Evolutionary conservation across 225 moss, liverwort and hornwort species (phyloP).

Genomic region (Pleurozium schreberi): DNA sequence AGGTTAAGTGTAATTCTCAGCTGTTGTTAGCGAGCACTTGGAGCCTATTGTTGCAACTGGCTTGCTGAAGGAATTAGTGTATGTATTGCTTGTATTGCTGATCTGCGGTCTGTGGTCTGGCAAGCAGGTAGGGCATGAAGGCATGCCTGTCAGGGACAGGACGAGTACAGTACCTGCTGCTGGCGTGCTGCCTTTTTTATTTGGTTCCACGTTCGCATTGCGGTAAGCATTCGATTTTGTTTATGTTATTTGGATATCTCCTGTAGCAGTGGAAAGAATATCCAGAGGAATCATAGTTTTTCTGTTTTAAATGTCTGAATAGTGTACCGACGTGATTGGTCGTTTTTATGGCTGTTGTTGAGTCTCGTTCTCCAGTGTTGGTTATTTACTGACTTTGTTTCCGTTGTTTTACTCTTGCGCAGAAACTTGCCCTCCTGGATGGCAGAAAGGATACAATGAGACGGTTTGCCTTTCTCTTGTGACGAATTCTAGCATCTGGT

Average conservation of each 20-base stretch:
- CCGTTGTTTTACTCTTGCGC: not conserved
- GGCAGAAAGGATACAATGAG: slow-evolving; percentile 70
- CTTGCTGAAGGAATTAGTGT: not conserved
- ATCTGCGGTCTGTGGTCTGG: not conserved
- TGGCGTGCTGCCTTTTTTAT: slow-evolving; percentile 74
- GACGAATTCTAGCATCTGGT: slow-evolving; percentile 54
- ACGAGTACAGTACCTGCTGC: slow-evolving; percentile 91
- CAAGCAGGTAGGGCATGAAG: slow-evolving; percentile 97
- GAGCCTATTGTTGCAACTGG: not conserved
- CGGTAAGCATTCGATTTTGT: slow-evolving; percentile 15
- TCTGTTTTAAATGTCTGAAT: no score
- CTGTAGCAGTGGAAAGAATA: not conserved
- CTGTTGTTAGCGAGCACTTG: not conserved
- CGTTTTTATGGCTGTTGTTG: not conserved
- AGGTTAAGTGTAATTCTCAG: not conserved
- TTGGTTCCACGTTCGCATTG: slow-evolving; percentile 48
- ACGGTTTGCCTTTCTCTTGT: slow-evolving; percentile 55
- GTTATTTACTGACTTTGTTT: not conserved
- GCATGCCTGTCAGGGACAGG: slow-evolving; percentile 89
- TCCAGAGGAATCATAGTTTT: no score
- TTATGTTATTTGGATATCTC: no score
- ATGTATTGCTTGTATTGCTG: not conserved
- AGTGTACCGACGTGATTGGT: not conserved
- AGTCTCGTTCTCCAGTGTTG: not conserved
- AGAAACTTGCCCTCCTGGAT: slow-evolving; percentile 83